Base-by-base conservation (phyloP, 208 protist genomes). In the Crithidia fasciculata region DNA sequence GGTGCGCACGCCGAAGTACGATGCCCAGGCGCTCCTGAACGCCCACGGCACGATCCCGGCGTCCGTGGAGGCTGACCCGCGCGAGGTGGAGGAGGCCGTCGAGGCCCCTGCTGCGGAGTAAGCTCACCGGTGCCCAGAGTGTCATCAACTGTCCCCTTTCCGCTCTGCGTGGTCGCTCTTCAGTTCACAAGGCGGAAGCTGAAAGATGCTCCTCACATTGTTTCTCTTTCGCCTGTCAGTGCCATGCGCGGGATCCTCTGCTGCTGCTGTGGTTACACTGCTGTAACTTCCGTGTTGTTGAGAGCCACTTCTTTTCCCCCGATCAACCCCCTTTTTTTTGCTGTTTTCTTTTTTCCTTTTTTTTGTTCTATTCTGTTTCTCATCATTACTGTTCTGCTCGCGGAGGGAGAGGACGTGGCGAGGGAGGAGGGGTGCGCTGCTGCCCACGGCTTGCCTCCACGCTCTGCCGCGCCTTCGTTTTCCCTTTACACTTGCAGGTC, bases 1-100 rank as follows among this genome's bases (percentile, higher is more conserved):
- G 39, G 74, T 99, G 55, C 98, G 98, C 84, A 90, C 89, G 47
- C 98, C 98, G 79, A 99, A 99, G 89, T 93, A 98, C 78, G 98
- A 99, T 75, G 83, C 82, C 43, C 78, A 89, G 83, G 94, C 96
- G 72, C 90, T 99, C 36, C 72, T 98, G 72, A 95, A 93, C 81
- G 87, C 95, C 53, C 96, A 99, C 88, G 89, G 90, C 74, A 75
- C 88, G 47, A 89, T 96, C 80, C 91, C 91, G 56, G 80, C 80
- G 64, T 95, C 92, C 60, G 82, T 78, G 56, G 92, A 97, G 81
- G 93, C 88, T 36, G 87, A 89, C 15, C 55, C 81, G 64, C 86
- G 86, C 71, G 78, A 85, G 68, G 90, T 95, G 40, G 90, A 95
- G 85, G 90, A 83, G 75, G 85, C 82, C 54, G 79, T 84, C 66